Conservation (phyloP, 441 rosid species). For the Bocquillonia castaneifolia region DNA sequence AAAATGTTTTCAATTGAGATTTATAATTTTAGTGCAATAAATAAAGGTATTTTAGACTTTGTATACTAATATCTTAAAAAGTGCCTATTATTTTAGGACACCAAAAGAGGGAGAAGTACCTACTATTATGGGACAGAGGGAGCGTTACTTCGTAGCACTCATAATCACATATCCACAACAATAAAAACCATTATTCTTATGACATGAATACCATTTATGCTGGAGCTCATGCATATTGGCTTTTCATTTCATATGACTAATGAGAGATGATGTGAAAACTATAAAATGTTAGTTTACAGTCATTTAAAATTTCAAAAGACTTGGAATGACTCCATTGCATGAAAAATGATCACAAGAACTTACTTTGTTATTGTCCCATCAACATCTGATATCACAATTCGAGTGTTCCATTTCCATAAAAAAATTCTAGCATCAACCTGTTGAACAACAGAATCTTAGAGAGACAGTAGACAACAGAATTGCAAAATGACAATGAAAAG, state of each 20-base stretch:
- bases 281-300: background rate
- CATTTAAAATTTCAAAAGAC: background rate
- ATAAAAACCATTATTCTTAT: background rate
- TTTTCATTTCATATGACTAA: background rate
- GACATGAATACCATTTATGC: background rate
- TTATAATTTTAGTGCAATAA: too few species aligned
- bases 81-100: too few species aligned
- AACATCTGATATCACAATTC: conserved; percentile 90
- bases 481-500: background rate
- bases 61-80: too few species aligned
- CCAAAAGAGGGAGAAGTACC: too few species aligned
- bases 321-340: background rate
- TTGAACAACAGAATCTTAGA: conserved; percentile 12
- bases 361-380: conserved; percentile 98
- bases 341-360: conserved; percentile 10
- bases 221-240: background rate
- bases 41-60: too few species aligned
- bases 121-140: too few species aligned
- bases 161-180: background rate
- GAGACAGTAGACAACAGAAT: background rate
- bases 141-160: background rate
- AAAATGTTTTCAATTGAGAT: too few species aligned
- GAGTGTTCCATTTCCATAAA: conserved; percentile 95
- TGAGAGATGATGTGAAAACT: background rate
- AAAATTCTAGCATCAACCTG: conserved; percentile 93